These are phyloP conservation scores for Lactarius hengduanensis DNA, from an alignment of 768 basidiomycete genomes.

Conservation along the genomic window DNA sequence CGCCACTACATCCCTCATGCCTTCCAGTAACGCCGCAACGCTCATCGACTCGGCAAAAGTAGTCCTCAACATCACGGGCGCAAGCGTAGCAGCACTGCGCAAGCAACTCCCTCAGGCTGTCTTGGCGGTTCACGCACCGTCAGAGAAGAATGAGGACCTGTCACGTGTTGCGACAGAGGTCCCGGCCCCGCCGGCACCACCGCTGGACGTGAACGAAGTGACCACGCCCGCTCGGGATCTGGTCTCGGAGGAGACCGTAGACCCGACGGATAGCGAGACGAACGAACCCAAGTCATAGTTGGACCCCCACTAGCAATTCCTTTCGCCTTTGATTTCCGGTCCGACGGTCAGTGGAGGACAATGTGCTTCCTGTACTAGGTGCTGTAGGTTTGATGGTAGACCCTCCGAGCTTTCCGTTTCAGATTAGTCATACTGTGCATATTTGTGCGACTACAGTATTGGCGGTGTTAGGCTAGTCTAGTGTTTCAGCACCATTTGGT, in stretches of 20 bases:
- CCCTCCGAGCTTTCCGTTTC: neutral
- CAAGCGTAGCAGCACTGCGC: constrained; percentile 7
- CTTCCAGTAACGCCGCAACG: neutral
- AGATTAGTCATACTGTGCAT: neutral
- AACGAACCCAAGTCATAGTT: neutral
- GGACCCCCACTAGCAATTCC: neutral
- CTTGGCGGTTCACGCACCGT: neutral
- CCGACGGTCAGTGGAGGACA: neutral
- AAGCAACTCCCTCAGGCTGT: neutral
- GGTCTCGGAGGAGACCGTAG: neutral
- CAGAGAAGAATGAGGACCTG: neutral
- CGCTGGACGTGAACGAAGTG: neutral
- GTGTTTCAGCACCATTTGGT: no score
- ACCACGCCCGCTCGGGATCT: neutral
- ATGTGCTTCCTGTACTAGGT: neutral
- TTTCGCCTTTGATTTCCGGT: neutral
- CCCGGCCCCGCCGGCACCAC: neutral
- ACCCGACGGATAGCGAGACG: neutral
- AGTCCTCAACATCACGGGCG: constrained; percentile 13
- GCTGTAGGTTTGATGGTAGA: neutral
- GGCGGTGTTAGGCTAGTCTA: no score
- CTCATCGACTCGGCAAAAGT: constrained; percentile 16
- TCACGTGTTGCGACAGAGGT: neutral
- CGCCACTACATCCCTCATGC: neutral
- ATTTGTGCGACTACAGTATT: neutral